Conservation (phyloP, 1,139 yeast genomes). For the Geotrichum carabidarum region DNA sequence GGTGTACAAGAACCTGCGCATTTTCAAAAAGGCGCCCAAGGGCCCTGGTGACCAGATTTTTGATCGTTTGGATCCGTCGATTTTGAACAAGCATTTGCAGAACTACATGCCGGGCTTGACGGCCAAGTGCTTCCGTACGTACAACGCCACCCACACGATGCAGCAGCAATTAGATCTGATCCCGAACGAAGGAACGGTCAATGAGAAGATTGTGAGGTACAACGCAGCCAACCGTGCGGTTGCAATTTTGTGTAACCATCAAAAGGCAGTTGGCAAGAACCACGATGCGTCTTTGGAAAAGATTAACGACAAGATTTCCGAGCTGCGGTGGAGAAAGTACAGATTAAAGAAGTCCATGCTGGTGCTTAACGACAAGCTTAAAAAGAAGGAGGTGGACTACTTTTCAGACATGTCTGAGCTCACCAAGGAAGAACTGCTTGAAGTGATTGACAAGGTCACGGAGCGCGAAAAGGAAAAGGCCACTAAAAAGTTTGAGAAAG, state of each 20-base stretch:
- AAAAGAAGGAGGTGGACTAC: constrained; percentile 47
- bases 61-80: constrained; percentile 80
- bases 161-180: constrained; percentile 86
- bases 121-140: constrained; percentile 96
- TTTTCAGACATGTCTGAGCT: constrained; percentile 71
- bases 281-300: constrained; percentile 78
- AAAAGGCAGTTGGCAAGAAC: constrained; percentile 80
- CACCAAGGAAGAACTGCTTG: constrained; percentile 55
- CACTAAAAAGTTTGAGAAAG: constrained; percentile 62
- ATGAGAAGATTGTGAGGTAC: constrained; percentile 79
- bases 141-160: constrained; percentile 94
- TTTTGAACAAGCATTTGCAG: constrained; percentile 80
- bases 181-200: constrained; percentile 76
- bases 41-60: constrained; percentile 88
- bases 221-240: constrained; percentile 95
- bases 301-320: constrained; percentile 69
- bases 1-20: constrained; percentile 80
- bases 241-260: constrained; percentile 95
- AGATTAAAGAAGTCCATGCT: constrained; percentile 68
- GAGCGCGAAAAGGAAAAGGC: constrained; percentile 61
- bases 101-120: constrained; percentile 89
- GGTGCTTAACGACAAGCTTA: constrained; percentile 55
- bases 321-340: constrained; percentile 77
- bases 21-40: constrained; percentile 84
- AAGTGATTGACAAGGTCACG: constrained; percentile 52